A percentile compares a stretch with the other conserved stretches of the same genome.
phyloP scores from a whole-genome alignment of 805 yeast genomes.

The Clavispora vitiphila region DNA sequence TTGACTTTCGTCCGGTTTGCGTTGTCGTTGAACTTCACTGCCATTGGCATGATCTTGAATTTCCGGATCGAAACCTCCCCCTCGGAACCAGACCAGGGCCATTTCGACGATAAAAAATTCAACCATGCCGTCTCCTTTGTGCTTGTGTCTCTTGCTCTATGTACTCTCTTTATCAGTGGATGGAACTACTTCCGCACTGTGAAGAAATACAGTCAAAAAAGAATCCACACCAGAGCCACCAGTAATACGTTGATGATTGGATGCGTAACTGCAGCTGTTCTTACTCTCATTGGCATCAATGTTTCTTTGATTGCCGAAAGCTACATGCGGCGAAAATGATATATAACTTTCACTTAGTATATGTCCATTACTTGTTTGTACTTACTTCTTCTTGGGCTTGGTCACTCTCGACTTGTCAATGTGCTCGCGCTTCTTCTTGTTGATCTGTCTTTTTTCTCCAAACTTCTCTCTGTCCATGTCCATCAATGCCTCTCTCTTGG shows the following conservation, averaged over 20 bases:
- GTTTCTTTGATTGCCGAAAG: conserved; percentile 22
- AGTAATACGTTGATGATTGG: conserved; percentile 25
- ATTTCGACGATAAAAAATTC: conserved; percentile 5
- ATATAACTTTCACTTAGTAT: neutral
- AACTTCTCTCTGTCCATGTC: conserved; percentile 90
- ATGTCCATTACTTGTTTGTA: neutral
- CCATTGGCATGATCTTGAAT: conserved; percentile 43
- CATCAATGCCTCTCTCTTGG: conserved; percentile 86
- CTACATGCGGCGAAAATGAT: neutral
- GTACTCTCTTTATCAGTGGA: conserved; percentile 33
- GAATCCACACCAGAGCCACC: conserved; percentile 35
- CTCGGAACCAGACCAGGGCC: neutral
- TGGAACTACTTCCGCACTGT: conserved; percentile 41
- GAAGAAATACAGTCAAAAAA: conserved; percentile 37
- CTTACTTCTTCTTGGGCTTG: conserved; percentile 1
- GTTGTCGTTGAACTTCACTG: conserved; percentile 39
- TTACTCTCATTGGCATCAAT: conserved; percentile 33
- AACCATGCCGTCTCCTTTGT: conserved; percentile 25
- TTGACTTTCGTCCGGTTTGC: conserved; percentile 46
- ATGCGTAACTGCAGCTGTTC: conserved; percentile 28
- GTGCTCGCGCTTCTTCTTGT: conserved; percentile 35
- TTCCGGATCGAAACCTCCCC: conserved; percentile 36
- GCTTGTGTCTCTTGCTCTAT: conserved; percentile 34
- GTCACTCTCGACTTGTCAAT: neutral
- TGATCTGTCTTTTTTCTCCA: conserved; percentile 63